Evolutionary conservation across 106 monocot species (phyloP).

Genomic region (Dioscorea alata): DNA sequence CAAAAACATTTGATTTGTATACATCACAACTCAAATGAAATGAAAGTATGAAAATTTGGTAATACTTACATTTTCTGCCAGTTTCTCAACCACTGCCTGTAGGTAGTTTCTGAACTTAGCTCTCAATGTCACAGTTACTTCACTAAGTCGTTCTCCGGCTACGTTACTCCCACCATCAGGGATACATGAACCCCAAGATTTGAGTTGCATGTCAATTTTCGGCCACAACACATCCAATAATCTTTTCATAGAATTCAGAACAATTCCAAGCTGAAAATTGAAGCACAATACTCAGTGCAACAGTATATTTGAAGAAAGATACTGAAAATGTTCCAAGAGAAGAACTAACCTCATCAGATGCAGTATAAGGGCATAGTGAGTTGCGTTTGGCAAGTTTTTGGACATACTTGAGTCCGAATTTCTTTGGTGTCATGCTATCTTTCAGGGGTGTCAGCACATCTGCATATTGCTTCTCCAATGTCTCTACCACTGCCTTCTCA

Average conservation of each 20-base stretch:
- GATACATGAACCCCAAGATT: slow-evolving; percentile 88
- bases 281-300: not conserved
- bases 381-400: slow-evolving; percentile 84
- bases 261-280: slow-evolving; percentile 61
- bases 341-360: slow-evolving; percentile 71
- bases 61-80: slow-evolving; percentile 81
- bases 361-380: slow-evolving; percentile 54
- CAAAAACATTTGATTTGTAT: not conserved
- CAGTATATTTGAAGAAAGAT: no score
- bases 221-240: slow-evolving; percentile 84
- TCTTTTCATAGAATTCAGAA: slow-evolving; percentile 94
- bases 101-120: slow-evolving; percentile 94
- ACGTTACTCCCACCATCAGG: slow-evolving; percentile 59
- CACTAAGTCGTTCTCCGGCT: slow-evolving; percentile 80
- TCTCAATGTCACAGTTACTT: slow-evolving; percentile 81
- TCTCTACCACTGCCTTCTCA: slow-evolving; percentile 85
- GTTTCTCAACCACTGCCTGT: slow-evolving; percentile 91
- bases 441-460: slow-evolving; percentile 88
- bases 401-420: slow-evolving; percentile 96
- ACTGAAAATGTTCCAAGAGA: not conserved
- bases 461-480: slow-evolving; percentile 91
- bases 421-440: slow-evolving; percentile 83
- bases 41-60: not conserved
- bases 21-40: not conserved
- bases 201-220: slow-evolving; percentile 74